Evolutionary conservation across 108 stramenopile genomes (phyloP).

Genomic region (Skeletonema marinoi): DNA sequence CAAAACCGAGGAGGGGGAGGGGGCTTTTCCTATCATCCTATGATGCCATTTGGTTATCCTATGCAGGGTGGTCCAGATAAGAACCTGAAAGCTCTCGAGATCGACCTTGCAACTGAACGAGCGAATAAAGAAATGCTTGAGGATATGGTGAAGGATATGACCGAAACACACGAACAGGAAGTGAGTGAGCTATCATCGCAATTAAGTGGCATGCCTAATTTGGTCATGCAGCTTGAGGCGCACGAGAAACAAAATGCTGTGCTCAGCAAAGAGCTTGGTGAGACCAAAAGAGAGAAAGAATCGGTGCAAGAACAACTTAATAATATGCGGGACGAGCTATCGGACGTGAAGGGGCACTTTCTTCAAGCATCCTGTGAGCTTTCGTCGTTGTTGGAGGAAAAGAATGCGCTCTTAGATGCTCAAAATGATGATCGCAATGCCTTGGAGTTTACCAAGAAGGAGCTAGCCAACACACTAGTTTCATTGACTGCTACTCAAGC

Average conservation of each 20-base stretch:
- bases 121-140: constrained; percentile 38
- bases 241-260: constrained; percentile 19
- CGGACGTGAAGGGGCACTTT: constrained; percentile 2
- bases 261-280: constrained; percentile 6
- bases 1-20: constrained; percentile 13
- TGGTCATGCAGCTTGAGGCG: constrained; percentile 5
- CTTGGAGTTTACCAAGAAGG: background rate
- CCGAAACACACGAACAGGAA: constrained; percentile 23
- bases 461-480: background rate
- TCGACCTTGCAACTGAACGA: constrained; percentile 43
- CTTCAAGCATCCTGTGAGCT: constrained; percentile 12
- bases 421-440: background rate
- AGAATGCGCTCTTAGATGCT: background rate
- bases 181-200: background rate
- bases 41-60: constrained; percentile 34
- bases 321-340: constrained; percentile 22
- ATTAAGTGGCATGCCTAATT: constrained; percentile 7
- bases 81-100: constrained; percentile 31
- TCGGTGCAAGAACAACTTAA: constrained; percentile 13
- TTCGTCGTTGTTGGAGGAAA: constrained; percentile 18
- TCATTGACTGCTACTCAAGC: background rate
- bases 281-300: background rate
- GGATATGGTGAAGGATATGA: constrained; percentile 27
- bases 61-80: constrained; percentile 18
- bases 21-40: constrained; percentile 15